Base-by-base conservation (phyloP, 257 asterid species). In the Cynanchum wilfordii region DNA sequence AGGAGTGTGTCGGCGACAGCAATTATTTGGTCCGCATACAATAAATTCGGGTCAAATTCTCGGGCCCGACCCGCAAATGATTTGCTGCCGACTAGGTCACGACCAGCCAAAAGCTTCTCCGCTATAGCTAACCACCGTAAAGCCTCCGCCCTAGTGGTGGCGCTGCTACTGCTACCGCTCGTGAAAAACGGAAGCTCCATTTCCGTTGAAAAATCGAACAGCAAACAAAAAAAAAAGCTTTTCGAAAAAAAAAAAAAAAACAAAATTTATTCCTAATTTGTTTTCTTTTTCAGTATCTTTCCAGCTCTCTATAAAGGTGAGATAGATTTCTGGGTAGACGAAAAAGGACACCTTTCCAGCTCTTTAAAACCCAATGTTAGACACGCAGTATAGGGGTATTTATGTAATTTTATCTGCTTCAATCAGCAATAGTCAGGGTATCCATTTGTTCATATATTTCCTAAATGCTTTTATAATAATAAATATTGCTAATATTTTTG, bases 31-130 rank as follows among this genome's bases (percentile, higher is more conserved):
- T 92, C 96, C 20, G 98, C 96, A 69, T 78, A 87, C 24, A 88
- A 17, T 15, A 90, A 89, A 54, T 86, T 81, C 69, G 97, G 97
- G 89, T 92, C 98, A 71, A 92, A 81, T 68, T 92, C 99, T 44
- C 95, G 90, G 30, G 98, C 99, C 1, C 98, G 96, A 73, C 86
- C 82, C 20, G 98, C 99, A 73, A 92, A 89, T 2, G 98, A 84
- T 78, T 90, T 95, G 89, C 96, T 83, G 0, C 97, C 97, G 40
- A 90, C 69, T 0, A 90, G 80, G 83, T 95, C 97, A 51, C 98
- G 96, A n/a, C 87, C 81, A 7, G 90, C 80, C 33, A 95, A 84
- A 50, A 90, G 91, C 81, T 92, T 92, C 90, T 95, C 99, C 9
- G 98, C 88, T 44, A 90, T 88, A 4, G 98, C 82, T 38, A 95